Percentiles rank a stretch among this genome's conserved stretches.
phyloP scores from a whole-genome alignment of 345 rosid genomes.

The Salix dunnii region DNA sequence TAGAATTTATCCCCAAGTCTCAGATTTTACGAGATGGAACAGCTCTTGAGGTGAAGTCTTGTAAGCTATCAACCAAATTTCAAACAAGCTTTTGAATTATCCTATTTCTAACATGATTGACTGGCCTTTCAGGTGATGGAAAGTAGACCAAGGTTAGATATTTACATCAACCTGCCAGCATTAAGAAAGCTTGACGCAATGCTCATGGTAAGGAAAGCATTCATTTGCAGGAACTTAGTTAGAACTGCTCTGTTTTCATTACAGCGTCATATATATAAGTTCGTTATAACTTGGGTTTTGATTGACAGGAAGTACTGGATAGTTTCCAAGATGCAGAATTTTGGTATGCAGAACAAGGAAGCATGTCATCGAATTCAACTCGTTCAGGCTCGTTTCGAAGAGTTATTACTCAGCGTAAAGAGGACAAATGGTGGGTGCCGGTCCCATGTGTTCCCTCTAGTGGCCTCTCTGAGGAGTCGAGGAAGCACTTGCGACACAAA shows the following conservation, averaged over 20 bases:
- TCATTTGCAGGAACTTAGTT: not conserved
- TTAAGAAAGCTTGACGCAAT: constrained; percentile 73
- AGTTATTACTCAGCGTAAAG: constrained; percentile 63
- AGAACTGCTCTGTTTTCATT: constrained; percentile 2
- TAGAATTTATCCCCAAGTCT: constrained; percentile 59
- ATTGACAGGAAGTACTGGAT: constrained; percentile 78
- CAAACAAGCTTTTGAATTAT: not conserved
- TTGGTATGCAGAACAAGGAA: constrained; percentile 93
- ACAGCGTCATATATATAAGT: not conserved
- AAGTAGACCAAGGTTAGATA: constrained; percentile 67
- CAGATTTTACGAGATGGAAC: constrained; percentile 60
- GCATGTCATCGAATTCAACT: constrained; percentile 62
- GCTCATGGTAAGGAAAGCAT: constrained; percentile 56
- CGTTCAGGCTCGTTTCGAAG: constrained; percentile 70
- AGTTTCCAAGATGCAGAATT: constrained; percentile 73
- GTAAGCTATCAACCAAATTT: not conserved
- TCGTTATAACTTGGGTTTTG: not conserved
- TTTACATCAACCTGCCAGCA: constrained; percentile 83
- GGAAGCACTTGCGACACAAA: constrained; percentile 60
- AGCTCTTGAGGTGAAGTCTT: constrained; percentile 52
- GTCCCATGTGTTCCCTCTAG: constrained; percentile 72
- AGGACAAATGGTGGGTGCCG: constrained; percentile 99
- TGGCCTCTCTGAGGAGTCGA: constrained; percentile 78
- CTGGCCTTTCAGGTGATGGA: constrained; percentile 57
- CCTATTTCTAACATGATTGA: constrained; percentile 4